Percentiles rank a stretch among this genome's conserved stretches.
These are phyloP conservation scores for Akanthomyces muscarius DNA, from an alignment of 2,329 filamentous ascomycete species.

Conservation along the genomic window DNA sequence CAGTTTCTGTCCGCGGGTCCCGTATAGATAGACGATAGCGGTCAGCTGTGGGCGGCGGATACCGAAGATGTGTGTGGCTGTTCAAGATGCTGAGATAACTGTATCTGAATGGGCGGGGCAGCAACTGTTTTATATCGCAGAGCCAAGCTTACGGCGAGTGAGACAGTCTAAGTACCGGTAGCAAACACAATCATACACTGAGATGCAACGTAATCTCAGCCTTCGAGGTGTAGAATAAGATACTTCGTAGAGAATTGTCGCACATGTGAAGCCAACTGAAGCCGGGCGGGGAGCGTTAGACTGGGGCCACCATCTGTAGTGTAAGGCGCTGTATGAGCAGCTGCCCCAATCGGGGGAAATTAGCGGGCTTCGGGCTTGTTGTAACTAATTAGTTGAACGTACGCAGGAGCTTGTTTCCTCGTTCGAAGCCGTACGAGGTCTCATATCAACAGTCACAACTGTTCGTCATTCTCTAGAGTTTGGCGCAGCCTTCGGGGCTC, in stretches of 20 bases:
- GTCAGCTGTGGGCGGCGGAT: neutral
- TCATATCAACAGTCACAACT: neutral
- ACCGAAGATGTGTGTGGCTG: neutral
- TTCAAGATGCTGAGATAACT: neutral
- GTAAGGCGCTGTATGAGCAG: neutral
- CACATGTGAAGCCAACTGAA: neutral
- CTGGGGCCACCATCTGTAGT: neutral
- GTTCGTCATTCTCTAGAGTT: neutral
- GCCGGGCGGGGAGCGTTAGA: neutral
- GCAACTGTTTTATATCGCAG: neutral
- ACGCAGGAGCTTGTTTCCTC: neutral
- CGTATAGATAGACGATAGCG: neutral
- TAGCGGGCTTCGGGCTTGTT: neutral
- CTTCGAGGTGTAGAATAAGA: neutral
- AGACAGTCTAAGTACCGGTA: neutral
- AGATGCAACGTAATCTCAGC: neutral
- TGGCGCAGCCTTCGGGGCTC: no score
- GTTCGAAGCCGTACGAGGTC: neutral
- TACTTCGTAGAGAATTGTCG: neutral
- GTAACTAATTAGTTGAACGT: neutral
- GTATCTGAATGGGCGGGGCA: neutral
- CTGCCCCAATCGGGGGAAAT: neutral
- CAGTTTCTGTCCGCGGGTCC: constrained; percentile 6
- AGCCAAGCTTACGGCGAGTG: neutral
- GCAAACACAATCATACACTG: neutral